These are phyloP conservation scores for Blastocystis sp. DNA, from an alignment of 352 stramenopile genomes.

Conservation along the genomic window DNA sequence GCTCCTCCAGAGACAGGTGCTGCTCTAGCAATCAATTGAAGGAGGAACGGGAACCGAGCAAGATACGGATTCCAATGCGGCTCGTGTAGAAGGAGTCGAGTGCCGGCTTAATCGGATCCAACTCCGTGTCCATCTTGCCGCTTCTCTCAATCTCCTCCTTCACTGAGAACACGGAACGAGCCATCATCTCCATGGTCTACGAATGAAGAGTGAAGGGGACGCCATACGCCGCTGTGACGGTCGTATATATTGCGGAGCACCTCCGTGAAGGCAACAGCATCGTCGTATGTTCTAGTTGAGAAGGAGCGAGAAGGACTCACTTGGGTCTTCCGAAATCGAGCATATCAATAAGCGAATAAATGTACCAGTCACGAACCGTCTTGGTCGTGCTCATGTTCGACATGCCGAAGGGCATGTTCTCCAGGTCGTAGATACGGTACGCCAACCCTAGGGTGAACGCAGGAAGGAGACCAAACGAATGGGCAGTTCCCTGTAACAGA, in stretches of 20 bases:
- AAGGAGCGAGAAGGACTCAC: conserved; percentile 33
- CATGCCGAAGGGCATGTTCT: conserved; percentile 88
- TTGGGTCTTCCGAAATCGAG: conserved; percentile 72
- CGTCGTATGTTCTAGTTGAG: conserved; percentile 63
- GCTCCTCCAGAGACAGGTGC: conserved; percentile 89
- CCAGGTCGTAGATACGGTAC: conserved; percentile 88
- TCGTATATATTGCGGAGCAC: conserved; percentile 67
- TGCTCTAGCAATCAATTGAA: conserved; percentile 75
- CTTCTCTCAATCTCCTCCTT: conserved; percentile 81
- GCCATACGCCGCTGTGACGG: conserved; percentile 33
- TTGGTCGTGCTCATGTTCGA: conserved; percentile 73
- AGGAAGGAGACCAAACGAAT: conserved; percentile 79
- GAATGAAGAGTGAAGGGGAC: conserved; percentile 75
- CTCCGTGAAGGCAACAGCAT: conserved; percentile 69
- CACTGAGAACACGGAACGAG: conserved; percentile 94
- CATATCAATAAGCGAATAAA: conserved; percentile 76
- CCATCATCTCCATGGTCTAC: conserved; percentile 97
- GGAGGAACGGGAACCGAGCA: conserved; percentile 82
- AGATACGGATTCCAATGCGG: conserved; percentile 97
- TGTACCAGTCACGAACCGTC: conserved; percentile 76
- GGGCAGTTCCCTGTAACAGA: conserved; percentile 94
- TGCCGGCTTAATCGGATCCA: conserved; percentile 92
- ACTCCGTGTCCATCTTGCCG: conserved; percentile 78
- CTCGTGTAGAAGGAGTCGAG: conserved; percentile 99
- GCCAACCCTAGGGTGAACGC: conserved; percentile 75